Percentiles rank a stretch among this genome's conserved stretches.
Evolutionary conservation across 2,329 filamentous ascomycete genomes (phyloP).

Genomic region (Coniochaeta ligniaria): DNA sequence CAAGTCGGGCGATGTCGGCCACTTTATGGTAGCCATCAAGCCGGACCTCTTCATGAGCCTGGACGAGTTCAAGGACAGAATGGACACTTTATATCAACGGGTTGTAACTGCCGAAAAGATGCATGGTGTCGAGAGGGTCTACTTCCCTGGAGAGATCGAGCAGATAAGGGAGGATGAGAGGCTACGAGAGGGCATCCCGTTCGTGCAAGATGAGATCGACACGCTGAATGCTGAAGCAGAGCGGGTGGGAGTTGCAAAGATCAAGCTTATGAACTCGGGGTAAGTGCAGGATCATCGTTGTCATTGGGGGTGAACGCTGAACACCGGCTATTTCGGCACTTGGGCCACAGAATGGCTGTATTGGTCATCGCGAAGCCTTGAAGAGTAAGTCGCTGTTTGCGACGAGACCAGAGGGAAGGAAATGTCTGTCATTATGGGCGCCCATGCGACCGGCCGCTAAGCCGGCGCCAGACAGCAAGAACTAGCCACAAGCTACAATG

Average conservation of each 20-base stretch:
- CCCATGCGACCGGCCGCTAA: too few relatives aligned
- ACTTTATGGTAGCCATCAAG: slow-evolving; percentile 66
- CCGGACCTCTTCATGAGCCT: slow-evolving; percentile 67
- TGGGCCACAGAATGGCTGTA: neutral
- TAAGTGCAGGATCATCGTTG: neutral
- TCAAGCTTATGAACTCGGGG: neutral
- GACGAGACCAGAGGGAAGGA: too few relatives aligned
- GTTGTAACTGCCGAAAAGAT: slow-evolving; percentile 48
- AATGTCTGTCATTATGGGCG: too few relatives aligned
- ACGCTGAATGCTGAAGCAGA: slow-evolving; percentile 46
- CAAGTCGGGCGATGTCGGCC: slow-evolving; percentile 62
- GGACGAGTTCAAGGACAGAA: slow-evolving; percentile 60
- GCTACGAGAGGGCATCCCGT: slow-evolving; percentile 48
- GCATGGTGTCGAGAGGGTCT: slow-evolving; percentile 49
- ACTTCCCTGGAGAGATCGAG: slow-evolving; percentile 57
- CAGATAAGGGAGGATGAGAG: slow-evolving; percentile 44
- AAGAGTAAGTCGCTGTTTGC: neutral
- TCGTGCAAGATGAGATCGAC: slow-evolving; percentile 48
- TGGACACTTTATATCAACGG: slow-evolving; percentile 46
- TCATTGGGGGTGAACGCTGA: neutral
- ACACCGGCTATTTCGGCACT: neutral
- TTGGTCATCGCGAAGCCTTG: neutral
- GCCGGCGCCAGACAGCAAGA: too few relatives aligned
- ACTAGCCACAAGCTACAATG: too few relatives aligned
- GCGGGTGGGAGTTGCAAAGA: slow-evolving; percentile 28